Percentiles rank a stretch among this genome's conserved stretches.
Evolutionary conservation across 2,329 filamentous ascomycete species (phyloP).

Genomic region (Drechslerella dactyloides): DNA sequence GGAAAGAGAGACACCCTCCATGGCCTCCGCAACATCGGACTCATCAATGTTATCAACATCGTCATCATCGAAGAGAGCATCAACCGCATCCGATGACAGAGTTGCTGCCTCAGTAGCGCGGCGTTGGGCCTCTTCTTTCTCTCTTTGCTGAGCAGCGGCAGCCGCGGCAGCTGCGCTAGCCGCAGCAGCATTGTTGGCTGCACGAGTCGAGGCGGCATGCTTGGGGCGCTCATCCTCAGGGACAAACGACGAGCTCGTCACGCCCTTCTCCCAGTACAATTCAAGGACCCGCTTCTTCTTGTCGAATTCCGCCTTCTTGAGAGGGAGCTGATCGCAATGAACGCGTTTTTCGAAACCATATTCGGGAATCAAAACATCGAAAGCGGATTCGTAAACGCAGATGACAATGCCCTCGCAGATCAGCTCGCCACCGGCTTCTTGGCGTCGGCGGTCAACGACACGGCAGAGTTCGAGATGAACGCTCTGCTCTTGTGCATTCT

Average conservation of each 20-base stretch:
- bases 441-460: constrained; percentile 88
- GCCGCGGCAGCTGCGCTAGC: constrained; percentile 81
- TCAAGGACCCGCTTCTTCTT: constrained; percentile 94
- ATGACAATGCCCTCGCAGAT: constrained; percentile 95
- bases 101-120: constrained; percentile 95
- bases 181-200: constrained; percentile 72
- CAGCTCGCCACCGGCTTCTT: constrained; percentile 85
- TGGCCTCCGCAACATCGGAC: constrained; percentile 86
- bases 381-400: constrained; percentile 97
- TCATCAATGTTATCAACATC: constrained; percentile 72
- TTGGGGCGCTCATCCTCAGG: constrained; percentile 96
- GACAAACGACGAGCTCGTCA: constrained; percentile 92
- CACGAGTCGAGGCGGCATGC: constrained; percentile 74
- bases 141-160: constrained; percentile 78
- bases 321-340: constrained; percentile 94
- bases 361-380: constrained; percentile 96
- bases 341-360: constrained; percentile 99
- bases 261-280: constrained; percentile 99
- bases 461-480: constrained; percentile 98
- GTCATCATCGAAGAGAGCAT: constrained; percentile 94
- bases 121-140: constrained; percentile 86
- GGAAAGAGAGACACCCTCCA: constrained; percentile 82
- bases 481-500: constrained; percentile 97
- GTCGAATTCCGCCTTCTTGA: constrained; percentile 99
- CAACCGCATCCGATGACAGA: constrained; percentile 88